These are phyloP conservation scores for Malus orientalis DNA, from an alignment of 306 rosid genomes.

Conservation along the genomic window DNA sequence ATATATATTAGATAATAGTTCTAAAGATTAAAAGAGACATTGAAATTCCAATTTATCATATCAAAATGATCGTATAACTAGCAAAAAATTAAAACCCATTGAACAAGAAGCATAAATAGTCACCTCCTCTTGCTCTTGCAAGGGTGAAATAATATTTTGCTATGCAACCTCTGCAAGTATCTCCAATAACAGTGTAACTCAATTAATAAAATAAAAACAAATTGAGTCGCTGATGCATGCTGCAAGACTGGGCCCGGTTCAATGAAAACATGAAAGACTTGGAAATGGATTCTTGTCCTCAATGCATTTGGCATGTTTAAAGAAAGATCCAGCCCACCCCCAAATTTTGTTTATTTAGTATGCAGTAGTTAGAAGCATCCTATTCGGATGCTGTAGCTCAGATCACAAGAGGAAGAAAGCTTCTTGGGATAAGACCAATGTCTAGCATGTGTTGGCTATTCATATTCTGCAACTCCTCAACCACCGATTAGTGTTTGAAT, in stretches of 20 bases:
- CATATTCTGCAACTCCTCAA: slow-evolving; percentile 8
- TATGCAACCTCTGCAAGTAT: neutral
- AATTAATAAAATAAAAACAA: neutral
- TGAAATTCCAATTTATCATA: neutral
- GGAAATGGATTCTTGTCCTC: neutral
- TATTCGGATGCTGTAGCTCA: neutral
- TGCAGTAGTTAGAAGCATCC: neutral
- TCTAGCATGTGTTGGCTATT: slow-evolving; percentile 6
- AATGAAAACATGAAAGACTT: neutral
- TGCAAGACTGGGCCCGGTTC: neutral
- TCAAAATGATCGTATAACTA: neutral
- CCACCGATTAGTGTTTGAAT: neutral
- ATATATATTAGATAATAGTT: neutral
- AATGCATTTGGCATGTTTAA: neutral
- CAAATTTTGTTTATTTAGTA: neutral
- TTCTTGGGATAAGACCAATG: neutral
- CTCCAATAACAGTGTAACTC: neutral
- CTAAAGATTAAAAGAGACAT: neutral
- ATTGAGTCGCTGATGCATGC: neutral
- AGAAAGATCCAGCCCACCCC: neutral
- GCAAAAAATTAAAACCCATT: neutral
- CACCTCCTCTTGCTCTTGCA: neutral
- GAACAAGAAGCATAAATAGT: neutral
- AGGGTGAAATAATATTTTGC: neutral
- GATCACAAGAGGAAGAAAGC: neutral